Evolutionary conservation across 192 early-diverging fungal genomes (phyloP).

Genomic region (Entomortierella chlamydospora): DNA sequence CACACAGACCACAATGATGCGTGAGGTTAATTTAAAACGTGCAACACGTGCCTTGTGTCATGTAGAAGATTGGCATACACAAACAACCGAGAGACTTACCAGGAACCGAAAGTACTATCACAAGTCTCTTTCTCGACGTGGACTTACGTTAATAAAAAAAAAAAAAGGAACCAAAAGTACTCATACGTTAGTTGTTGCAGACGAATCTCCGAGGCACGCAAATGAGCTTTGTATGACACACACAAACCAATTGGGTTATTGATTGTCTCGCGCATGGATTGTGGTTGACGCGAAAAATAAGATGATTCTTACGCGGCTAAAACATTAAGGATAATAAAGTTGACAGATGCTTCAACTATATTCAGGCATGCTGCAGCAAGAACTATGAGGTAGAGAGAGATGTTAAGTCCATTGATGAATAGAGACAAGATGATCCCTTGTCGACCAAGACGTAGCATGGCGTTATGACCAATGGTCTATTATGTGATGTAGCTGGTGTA

Average conservation of each 20-base stretch:
- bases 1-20: constrained; percentile 51
- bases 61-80: no score
- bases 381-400: constrained; percentile 37
- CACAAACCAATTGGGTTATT: not conserved
- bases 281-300: not conserved
- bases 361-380: constrained; percentile 43
- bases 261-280: not conserved
- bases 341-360: constrained; percentile 45
- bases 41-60: no score
- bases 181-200: constrained; percentile 42
- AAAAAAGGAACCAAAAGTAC: no score
- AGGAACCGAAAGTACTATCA: constrained; percentile 46
- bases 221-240: constrained; percentile 12
- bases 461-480: no score
- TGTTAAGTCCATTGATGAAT: constrained; percentile 46
- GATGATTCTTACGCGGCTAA: constrained; percentile 36
- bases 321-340: constrained; percentile 48
- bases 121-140: no score
- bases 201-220: constrained; percentile 45
- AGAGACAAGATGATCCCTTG: constrained; percentile 44
- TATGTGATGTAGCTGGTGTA: no score
- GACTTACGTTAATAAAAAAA: no score
- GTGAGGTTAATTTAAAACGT: no score
- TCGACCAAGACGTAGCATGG: constrained; percentile 36
- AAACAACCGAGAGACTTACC: no score